These are phyloP conservation scores for Marsdenia floribunda DNA, from an alignment of 257 asterid species.

Conservation along the genomic window DNA sequence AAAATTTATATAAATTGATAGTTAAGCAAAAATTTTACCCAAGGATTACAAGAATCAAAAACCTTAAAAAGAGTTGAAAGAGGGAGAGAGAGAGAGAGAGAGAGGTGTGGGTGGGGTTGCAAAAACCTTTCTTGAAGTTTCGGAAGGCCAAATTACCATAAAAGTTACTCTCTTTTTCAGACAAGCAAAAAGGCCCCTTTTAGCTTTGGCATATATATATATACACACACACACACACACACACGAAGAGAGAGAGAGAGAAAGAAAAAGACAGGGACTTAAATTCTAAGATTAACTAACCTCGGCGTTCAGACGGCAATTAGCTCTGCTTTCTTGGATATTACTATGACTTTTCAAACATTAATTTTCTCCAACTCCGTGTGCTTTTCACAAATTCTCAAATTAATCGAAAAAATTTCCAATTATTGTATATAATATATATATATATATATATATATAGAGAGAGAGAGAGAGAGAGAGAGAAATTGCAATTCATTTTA, in stretches of 20 bases:
- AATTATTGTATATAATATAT: no score
- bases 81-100: no score
- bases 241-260: background rate
- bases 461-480: no score
- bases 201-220: conserved; percentile 24
- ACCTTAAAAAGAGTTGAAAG: no score
- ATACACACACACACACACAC: background rate
- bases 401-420: background rate
- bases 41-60: no score
- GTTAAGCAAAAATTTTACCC: no score
- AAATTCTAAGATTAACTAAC: background rate
- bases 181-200: conserved; percentile 69
- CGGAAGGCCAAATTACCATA: conserved; percentile 39
- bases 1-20: no score
- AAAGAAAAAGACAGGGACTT: background rate
- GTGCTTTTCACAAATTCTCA: background rate
- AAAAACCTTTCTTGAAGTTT: conserved; percentile 36
- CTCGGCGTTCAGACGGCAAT: conserved; percentile 5
- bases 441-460: no score
- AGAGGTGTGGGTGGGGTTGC: background rate
- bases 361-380: background rate
- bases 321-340: background rate
- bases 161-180: conserved; percentile 44
- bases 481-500: no score
- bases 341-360: conserved; percentile 1